A percentile compares a stretch with the other conserved stretches of the same genome.
Evolutionary conservation across 305 asterid species (phyloP).

Genomic region (Salvia sclarea): DNA sequence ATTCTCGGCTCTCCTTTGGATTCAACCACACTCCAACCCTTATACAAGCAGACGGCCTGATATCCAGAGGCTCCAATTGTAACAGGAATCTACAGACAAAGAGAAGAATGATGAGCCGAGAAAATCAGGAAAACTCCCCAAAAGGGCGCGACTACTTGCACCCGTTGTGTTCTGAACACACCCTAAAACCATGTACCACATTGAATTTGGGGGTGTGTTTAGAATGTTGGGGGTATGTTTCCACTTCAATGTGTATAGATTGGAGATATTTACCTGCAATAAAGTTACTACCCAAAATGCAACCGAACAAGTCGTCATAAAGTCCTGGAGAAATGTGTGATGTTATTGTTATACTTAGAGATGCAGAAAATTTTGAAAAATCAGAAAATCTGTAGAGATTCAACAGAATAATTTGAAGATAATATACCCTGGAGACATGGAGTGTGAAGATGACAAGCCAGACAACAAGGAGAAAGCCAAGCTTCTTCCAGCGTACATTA

Average conservation of each 20-base stretch:
- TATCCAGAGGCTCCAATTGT: constrained; percentile 63
- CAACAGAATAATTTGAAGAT: constrained; percentile 2
- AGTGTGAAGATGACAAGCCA: constrained; percentile 59
- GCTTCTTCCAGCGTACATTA: constrained; percentile 66
- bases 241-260: not conserved
- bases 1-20: constrained; percentile 50
- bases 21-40: constrained; percentile 52
- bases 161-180: not conserved
- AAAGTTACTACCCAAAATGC: constrained; percentile 60
- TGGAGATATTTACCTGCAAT: constrained; percentile 51
- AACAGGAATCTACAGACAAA: constrained; percentile 55
- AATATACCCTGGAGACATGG: constrained; percentile 58
- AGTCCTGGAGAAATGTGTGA: constrained; percentile 42
- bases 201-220: not conserved
- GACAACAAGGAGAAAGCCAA: constrained; percentile 51
- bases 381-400: not conserved
- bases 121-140: not conserved
- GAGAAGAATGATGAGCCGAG: constrained; percentile 7
- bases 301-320: constrained; percentile 54
- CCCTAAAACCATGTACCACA: too few relatives aligned
- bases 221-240: not conserved
- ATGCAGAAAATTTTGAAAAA: constrained; percentile 8
- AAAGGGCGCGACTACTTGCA: not conserved
- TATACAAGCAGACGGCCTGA: constrained; percentile 59
- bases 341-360: too few relatives aligned